phyloP scores from a whole-genome alignment of 2,329 filamentous ascomycete species.

The Calonectria crousiana region DNA sequence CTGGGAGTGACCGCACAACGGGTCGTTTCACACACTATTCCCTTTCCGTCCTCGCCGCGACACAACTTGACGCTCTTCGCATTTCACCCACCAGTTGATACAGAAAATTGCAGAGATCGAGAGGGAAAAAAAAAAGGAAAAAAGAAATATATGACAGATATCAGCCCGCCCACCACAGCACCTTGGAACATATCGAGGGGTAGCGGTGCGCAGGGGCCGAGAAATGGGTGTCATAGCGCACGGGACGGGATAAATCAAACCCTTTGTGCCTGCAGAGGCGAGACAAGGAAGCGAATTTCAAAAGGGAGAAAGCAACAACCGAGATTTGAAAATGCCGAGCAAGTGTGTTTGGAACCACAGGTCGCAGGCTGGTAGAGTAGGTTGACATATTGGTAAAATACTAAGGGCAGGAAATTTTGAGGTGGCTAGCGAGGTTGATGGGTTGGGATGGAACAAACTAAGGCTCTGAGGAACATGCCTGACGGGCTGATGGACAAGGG shows the following conservation, averaged over 20 bases:
- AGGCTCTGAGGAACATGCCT: background rate
- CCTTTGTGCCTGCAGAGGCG: slow-evolving; percentile 17
- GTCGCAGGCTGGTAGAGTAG: background rate
- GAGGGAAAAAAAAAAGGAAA: background rate
- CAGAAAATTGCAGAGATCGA: background rate
- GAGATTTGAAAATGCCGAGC: background rate
- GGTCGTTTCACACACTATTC: background rate
- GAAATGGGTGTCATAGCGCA: background rate
- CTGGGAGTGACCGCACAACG: background rate
- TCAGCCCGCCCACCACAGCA: background rate
- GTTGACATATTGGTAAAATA: background rate
- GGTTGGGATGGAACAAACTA: slow-evolving; percentile 7
- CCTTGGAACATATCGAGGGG: slow-evolving; percentile 11
- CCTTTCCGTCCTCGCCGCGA: background rate
- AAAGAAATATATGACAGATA: background rate
- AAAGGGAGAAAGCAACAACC: background rate
- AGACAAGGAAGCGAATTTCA: background rate
- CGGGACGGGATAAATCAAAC: background rate
- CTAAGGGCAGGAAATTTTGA: background rate
- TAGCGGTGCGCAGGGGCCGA: background rate
- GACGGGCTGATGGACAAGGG: slow-evolving; percentile 1
- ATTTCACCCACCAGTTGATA: background rate
- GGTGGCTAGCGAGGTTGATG: slow-evolving; percentile 5
- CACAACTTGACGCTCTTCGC: background rate
- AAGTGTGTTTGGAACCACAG: background rate